Conservation (phyloP, 176 grass and related monocot genomes). For the Phoenix dactylifera region DNA sequence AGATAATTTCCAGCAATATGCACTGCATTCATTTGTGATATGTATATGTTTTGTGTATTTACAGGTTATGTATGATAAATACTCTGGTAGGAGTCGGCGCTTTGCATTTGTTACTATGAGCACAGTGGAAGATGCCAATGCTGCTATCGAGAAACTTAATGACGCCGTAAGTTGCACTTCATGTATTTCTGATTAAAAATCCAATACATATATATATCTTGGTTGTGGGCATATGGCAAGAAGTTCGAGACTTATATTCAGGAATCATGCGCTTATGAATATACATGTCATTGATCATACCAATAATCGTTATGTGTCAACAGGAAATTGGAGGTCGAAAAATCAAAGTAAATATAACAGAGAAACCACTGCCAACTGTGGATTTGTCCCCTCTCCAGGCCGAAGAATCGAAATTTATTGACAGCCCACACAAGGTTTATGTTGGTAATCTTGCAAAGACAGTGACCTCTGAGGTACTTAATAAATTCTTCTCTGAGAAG, state of each 20-base stretch:
- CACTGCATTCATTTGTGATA: neutral
- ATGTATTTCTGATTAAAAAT: neutral
- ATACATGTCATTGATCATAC: neutral
- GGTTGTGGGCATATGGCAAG: no score
- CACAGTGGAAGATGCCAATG: conserved; percentile 39
- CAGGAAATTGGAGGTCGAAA: conserved; percentile 75
- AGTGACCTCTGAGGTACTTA: conserved; percentile 67
- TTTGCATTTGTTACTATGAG: conserved; percentile 96
- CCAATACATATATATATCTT: no score
- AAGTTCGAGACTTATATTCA: neutral
- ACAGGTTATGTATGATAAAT: conserved; percentile 99
- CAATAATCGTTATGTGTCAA: neutral
- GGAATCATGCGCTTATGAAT: neutral
- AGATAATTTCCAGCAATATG: no score
- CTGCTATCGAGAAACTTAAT: conserved; percentile 57
- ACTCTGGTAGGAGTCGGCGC: conserved; percentile 72
- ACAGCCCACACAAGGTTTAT: conserved; percentile 94
- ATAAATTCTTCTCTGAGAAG: conserved; percentile 84
- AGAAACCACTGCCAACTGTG: conserved; percentile 54
- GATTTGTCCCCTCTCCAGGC: conserved; percentile 40
- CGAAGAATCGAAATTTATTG: conserved; percentile 65
- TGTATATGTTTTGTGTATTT: conserved; percentile 9
- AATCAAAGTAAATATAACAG: conserved; percentile 89
- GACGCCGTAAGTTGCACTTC: conserved; percentile 44
- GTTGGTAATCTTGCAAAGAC: conserved; percentile 85